A percentile compares a stretch with the other conserved stretches of the same genome.
These are phyloP conservation scores for Dalechampia spathulata DNA, from an alignment of 441 rosid genomes.

Conservation along the genomic window DNA sequence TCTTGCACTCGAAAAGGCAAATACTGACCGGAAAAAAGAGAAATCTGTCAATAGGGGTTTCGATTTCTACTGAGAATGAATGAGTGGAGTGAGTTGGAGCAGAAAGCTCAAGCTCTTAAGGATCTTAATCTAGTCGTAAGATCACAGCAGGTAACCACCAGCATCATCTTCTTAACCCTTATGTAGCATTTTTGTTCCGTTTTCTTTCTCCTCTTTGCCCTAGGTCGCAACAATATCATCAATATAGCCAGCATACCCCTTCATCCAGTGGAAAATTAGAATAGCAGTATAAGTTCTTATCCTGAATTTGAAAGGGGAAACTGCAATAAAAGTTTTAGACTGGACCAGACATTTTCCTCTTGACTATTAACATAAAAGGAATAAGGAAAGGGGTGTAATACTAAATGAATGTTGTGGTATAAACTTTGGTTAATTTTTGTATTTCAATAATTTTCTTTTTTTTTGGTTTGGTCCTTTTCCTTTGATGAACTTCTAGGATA, in stretches of 20 bases:
- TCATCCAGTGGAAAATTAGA: neutral
- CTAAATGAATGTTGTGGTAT: too few species aligned
- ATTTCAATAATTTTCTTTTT: too few species aligned
- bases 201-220: neutral
- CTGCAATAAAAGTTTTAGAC: neutral
- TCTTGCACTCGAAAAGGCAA: too few species aligned
- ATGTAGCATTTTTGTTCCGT: neutral
- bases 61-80: neutral
- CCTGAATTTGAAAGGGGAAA: neutral
- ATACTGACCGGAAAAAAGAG: too few species aligned
- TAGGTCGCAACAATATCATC: too few species aligned
- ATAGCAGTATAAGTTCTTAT: neutral
- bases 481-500: slow-evolving; percentile 13
- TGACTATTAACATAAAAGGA: neutral
- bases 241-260: too few species aligned
- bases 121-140: slow-evolving; percentile 32
- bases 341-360: neutral
- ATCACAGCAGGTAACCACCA: slow-evolving; percentile 31
- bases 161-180: neutral
- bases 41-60: too few species aligned
- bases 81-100: slow-evolving; percentile 1
- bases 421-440: too few species aligned
- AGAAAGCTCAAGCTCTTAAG: slow-evolving; percentile 29
- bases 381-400: too few species aligned
- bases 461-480: neutral